phyloP scores from a whole-genome alignment of 305 asterid genomes.

The Lippia alba region DNA sequence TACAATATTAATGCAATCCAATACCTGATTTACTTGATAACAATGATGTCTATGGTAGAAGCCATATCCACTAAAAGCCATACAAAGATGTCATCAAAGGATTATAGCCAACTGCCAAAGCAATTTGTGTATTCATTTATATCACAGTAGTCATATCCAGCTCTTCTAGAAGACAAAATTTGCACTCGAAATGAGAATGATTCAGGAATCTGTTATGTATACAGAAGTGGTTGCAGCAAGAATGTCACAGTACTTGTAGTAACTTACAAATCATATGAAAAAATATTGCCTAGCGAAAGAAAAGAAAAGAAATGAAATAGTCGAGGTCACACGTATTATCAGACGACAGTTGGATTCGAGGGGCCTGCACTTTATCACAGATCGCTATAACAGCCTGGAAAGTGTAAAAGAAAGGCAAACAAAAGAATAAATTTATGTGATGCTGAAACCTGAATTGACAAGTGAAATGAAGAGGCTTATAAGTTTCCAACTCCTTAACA shows the following conservation, averaged over 20 bases:
- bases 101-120: not conserved
- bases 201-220: not conserved
- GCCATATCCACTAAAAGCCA: not conserved
- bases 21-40: not conserved
- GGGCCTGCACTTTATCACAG: constrained; percentile 18
- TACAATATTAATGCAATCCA: not conserved
- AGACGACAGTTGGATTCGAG: constrained; percentile 2
- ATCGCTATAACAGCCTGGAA: constrained; percentile 23
- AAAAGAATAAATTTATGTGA: not conserved
- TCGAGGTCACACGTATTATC: not conserved
- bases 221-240: not conserved
- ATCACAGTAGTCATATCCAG: not conserved
- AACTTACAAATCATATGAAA: constrained; percentile 5
- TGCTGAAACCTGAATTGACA: not conserved
- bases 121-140: not conserved
- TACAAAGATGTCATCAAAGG: not conserved
- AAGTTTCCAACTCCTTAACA: not conserved
- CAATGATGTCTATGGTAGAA: not conserved
- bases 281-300: not conserved
- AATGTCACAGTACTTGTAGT: not conserved
- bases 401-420: not conserved
- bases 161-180: not conserved
- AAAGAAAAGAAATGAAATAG: not conserved
- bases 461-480: not conserved
- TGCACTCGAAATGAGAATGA: not conserved